A percentile compares a stretch with the other conserved stretches of the same genome.
phyloP scores from a whole-genome alignment of 2,329 filamentous ascomycete species.

The Diplocarpon mali region DNA sequence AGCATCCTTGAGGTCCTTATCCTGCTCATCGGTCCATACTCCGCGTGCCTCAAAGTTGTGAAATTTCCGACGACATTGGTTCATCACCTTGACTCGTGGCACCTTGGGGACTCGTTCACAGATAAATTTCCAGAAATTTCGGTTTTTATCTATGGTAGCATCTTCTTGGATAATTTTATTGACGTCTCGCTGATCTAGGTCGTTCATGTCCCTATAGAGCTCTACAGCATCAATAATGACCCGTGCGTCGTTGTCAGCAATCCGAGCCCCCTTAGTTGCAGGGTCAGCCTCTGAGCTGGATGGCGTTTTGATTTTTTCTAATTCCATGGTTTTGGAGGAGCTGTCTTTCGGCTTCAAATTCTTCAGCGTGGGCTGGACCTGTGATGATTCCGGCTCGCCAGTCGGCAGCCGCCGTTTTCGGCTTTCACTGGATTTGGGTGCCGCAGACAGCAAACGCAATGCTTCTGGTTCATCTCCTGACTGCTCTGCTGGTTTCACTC shows the following conservation, averaged over 20 bases:
- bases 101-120: conserved; percentile 38
- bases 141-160: conserved; percentile 20
- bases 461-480: neutral
- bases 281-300: neutral
- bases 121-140: conserved; percentile 41
- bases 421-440: conserved; percentile 7
- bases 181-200: conserved; percentile 34
- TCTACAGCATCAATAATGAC: conserved; percentile 26
- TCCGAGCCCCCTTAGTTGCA: neutral
- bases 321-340: conserved; percentile 1
- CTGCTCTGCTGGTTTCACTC: neutral
- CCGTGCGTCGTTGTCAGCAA: conserved; percentile 3
- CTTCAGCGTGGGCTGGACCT: neutral
- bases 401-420: conserved; percentile 16
- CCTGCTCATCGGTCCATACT: conserved; percentile 47
- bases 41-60: conserved; percentile 53
- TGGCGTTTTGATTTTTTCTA: neutral
- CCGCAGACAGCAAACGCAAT: neutral
- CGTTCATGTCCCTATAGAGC: conserved; percentile 33
- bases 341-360: neutral
- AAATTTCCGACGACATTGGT: conserved; percentile 49
- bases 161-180: conserved; percentile 34
- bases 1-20: conserved; percentile 39
- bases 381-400: conserved; percentile 8
- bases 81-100: conserved; percentile 42